A percentile compares a stretch with the other conserved stretches of the same genome.
Evolutionary conservation across 768 basidiomycete genomes (phyloP).

Genomic region (Tricholoma matsutake): DNA sequence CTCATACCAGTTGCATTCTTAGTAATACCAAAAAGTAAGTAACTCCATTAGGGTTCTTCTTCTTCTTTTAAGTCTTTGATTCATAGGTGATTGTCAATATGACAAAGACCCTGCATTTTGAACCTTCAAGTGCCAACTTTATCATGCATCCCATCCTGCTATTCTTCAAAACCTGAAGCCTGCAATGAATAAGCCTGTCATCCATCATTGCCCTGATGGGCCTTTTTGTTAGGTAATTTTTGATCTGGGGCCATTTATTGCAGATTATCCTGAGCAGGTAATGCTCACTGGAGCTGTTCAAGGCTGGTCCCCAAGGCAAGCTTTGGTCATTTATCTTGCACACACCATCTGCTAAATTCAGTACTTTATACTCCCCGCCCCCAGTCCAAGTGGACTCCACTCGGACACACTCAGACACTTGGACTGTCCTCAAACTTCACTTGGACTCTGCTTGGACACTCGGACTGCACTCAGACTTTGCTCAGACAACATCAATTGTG

Average conservation of each 20-base stretch:
- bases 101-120: not conserved
- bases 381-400: too few species aligned
- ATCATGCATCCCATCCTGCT: not conserved
- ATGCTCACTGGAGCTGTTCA: not conserved
- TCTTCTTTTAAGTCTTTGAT: not conserved
- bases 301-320: conserved; percentile 23
- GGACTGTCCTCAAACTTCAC: too few species aligned
- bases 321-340: too few species aligned
- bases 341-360: not conserved
- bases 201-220: not conserved
- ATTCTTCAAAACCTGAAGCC: not conserved
- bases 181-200: not conserved
- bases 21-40: not conserved
- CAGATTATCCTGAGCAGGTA: conserved; percentile 10
- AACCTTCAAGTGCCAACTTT: conserved; percentile 7
- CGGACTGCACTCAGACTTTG: too few species aligned
- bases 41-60: not conserved
- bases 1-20: not conserved
- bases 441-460: too few species aligned
- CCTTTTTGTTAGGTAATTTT: conserved; percentile 23
- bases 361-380: too few species aligned
- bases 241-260: not conserved
- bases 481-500: too few species aligned
- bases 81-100: not conserved
- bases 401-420: too few species aligned